phyloP scores from a whole-genome alignment of 2,329 filamentous ascomycete genomes.

The Alternaria hordeiaustralica region DNA sequence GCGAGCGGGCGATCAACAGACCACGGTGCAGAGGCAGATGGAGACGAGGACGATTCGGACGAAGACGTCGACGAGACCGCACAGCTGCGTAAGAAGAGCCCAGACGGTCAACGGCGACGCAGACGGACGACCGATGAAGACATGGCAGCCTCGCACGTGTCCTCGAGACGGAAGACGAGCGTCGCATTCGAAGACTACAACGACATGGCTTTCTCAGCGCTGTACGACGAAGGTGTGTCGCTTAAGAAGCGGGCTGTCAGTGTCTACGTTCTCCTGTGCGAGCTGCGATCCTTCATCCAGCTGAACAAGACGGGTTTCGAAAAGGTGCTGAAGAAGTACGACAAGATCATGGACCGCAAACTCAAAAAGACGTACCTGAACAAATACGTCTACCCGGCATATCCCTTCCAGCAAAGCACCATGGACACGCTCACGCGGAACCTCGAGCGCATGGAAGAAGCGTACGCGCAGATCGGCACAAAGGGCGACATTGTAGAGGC shows the following conservation, averaged over 20 bases:
- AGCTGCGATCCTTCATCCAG: constrained; percentile 94
- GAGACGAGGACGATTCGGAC: constrained; percentile 62
- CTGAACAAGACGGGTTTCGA: constrained; percentile 96
- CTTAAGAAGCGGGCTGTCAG: constrained; percentile 90
- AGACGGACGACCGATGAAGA: constrained; percentile 53
- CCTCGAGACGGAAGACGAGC: constrained; percentile 66
- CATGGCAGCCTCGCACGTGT: constrained; percentile 68
- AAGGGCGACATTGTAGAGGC: constrained; percentile 78
- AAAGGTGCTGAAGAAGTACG: constrained; percentile 97
- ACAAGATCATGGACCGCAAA: constrained; percentile 89
- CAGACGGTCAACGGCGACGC: constrained; percentile 38
- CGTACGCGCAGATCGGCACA: constrained; percentile 83
- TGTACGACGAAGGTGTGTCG: constrained; percentile 77
- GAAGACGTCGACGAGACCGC: constrained; percentile 64
- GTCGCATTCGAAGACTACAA: constrained; percentile 77
- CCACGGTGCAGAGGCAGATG: constrained; percentile 51
- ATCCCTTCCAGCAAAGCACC: constrained; percentile 79
- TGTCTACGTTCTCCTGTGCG: constrained; percentile 90
- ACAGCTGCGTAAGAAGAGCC: constrained; percentile 50
- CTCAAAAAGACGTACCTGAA: constrained; percentile 80
- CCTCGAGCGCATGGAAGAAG: constrained; percentile 75
- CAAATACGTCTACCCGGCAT: constrained; percentile 74
- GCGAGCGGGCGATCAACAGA: constrained; percentile 51
- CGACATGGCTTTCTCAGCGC: constrained; percentile 73
- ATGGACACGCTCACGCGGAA: constrained; percentile 73